These are phyloP conservation scores for Jamesozyma spencerorum DNA, from an alignment of 805 yeast genomes.

Conservation along the genomic window DNA sequence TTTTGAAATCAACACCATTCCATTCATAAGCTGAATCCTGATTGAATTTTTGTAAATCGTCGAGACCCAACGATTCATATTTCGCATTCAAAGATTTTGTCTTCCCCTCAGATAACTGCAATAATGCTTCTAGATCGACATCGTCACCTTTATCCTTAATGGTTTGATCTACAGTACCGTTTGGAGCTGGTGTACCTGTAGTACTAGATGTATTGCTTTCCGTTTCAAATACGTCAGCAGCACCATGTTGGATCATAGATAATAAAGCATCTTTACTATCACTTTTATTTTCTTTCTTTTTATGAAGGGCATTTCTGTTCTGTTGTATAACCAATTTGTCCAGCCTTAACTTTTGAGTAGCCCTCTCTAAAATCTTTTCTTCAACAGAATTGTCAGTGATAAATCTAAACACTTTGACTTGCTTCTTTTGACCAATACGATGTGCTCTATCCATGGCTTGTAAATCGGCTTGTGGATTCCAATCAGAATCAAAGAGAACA, in stretches of 20 bases:
- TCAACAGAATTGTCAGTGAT: constrained; percentile 78
- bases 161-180: constrained; percentile 17
- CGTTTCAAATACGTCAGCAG: constrained; percentile 45
- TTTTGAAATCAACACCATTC: constrained; percentile 78
- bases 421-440: constrained; percentile 79
- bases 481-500: constrained; percentile 67
- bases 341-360: constrained; percentile 66
- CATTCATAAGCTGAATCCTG: constrained; percentile 75
- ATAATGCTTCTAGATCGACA: constrained; percentile 50
- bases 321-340: constrained; percentile 81
- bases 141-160: constrained; percentile 25
- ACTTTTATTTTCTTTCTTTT: constrained; percentile 25
- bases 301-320: constrained; percentile 36
- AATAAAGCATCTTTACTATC: constrained; percentile 61
- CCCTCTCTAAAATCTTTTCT: constrained; percentile 73
- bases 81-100: constrained; percentile 53
- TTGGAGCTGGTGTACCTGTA: constrained; percentile 22
- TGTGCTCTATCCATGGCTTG: constrained; percentile 90
- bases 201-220: constrained; percentile 10
- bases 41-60: constrained; percentile 68
- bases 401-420: constrained; percentile 69
- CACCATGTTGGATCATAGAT: constrained; percentile 79
- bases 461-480: constrained; percentile 86
- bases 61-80: constrained; percentile 60
- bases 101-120: constrained; percentile 52